Conservation (phyloP, 306 rosid species). For the Cicer arietinum region DNA sequence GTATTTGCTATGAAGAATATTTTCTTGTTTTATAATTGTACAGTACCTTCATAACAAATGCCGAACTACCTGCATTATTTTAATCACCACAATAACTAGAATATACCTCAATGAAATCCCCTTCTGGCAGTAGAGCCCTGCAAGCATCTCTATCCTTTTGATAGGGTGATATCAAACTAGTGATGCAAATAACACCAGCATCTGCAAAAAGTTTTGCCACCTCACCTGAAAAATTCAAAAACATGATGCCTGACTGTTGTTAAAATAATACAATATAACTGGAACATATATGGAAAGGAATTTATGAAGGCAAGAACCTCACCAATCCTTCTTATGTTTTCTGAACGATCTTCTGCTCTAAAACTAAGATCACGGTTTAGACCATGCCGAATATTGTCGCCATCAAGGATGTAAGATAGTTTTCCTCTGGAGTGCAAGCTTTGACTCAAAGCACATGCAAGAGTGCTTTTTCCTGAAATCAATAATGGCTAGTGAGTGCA, state of each 20-base stretch:
- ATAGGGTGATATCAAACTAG: slow-evolving; percentile 95
- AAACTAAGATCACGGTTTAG: slow-evolving; percentile 90
- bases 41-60: slow-evolving; percentile 30
- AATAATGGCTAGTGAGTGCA: slow-evolving; percentile 36
- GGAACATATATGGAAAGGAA: not conserved
- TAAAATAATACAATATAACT: slow-evolving; percentile 1
- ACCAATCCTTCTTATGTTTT: slow-evolving; percentile 94
- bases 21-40: slow-evolving; percentile 38
- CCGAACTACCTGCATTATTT: slow-evolving; percentile 32
- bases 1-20: slow-evolving; percentile 34
- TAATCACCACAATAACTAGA: slow-evolving; percentile 29
- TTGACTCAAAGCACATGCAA: slow-evolving; percentile 91
- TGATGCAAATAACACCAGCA: slow-evolving; percentile 92
- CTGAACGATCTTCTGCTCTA: slow-evolving; percentile 86
- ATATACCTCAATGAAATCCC: slow-evolving; percentile 89
- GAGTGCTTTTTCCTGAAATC: slow-evolving; percentile 86
- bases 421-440: slow-evolving; percentile 81
- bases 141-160: slow-evolving; percentile 88
- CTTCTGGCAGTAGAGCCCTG: slow-evolving; percentile 78
- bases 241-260: slow-evolving; percentile 19
- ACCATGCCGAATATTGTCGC: slow-evolving; percentile 97
- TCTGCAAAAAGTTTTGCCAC: slow-evolving; percentile 98
- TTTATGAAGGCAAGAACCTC: slow-evolving; percentile 28
- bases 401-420: slow-evolving; percentile 86
- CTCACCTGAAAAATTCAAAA: slow-evolving; percentile 67